A percentile compares a stretch with the other conserved stretches of the same genome.
Evolutionary conservation across 2,329 filamentous ascomycete species (phyloP).

Genomic region (Aspergillus quadricinctus): DNA sequence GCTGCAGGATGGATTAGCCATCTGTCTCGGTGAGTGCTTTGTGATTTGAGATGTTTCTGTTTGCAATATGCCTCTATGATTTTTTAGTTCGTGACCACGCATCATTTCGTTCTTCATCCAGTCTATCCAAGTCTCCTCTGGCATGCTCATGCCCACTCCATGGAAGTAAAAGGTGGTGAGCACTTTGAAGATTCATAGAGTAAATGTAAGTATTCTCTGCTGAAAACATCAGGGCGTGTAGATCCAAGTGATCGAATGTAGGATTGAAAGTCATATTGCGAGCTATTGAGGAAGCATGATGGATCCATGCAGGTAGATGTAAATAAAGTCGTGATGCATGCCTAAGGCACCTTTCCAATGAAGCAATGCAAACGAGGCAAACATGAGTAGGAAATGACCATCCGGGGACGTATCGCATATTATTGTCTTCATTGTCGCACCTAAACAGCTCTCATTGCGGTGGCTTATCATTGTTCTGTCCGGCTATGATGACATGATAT

Average conservation of each 20-base stretch:
- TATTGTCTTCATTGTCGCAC: background rate
- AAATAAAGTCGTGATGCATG: background rate
- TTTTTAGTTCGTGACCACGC: background rate
- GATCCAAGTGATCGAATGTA: background rate
- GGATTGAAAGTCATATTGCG: background rate
- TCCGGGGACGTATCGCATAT: background rate
- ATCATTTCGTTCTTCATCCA: background rate
- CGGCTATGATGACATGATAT: background rate
- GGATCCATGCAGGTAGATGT: background rate
- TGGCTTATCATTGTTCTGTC: background rate
- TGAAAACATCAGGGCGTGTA: background rate
- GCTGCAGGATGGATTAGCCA: background rate
- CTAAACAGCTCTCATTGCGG: background rate
- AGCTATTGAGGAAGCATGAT: background rate
- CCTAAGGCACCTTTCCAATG: background rate
- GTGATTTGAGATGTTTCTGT: background rate
- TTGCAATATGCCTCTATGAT: background rate
- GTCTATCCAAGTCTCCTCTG: background rate
- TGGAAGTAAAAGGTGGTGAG: background rate
- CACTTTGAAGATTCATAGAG: background rate
- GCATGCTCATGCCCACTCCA: background rate
- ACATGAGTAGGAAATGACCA: conserved; percentile 1
- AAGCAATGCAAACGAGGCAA: conserved; percentile 15
- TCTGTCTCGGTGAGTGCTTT: background rate
- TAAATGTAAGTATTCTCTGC: background rate